Percentiles rank a stretch among this genome's conserved stretches.
phyloP scores from a whole-genome alignment of 257 asterid species.

The Plantago major region DNA sequence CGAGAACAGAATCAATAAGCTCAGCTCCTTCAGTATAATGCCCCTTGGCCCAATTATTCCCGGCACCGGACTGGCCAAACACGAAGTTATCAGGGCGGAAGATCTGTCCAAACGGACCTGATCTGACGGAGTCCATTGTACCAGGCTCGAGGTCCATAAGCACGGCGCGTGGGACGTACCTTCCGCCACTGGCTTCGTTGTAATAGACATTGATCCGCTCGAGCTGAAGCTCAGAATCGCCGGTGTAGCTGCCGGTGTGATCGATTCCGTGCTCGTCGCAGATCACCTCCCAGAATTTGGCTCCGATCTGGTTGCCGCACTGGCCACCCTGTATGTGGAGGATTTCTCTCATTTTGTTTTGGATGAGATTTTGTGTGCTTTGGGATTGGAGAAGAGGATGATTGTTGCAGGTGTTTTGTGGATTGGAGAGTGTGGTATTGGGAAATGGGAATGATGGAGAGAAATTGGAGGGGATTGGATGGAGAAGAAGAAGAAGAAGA shows the following conservation, averaged over 20 bases:
- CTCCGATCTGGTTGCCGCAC: slow-evolving; percentile 41
- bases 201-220: slow-evolving; percentile 38
- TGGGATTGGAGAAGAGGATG: not conserved
- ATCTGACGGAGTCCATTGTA: slow-evolving; percentile 37
- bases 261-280: slow-evolving; percentile 41
- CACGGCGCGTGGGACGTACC: slow-evolving; percentile 42
- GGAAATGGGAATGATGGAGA: not conserved
- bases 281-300: slow-evolving; percentile 41
- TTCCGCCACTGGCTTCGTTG: slow-evolving; percentile 39
- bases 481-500: no score
- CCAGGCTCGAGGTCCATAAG: slow-evolving; percentile 44
- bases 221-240: slow-evolving; percentile 32
- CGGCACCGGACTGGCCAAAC: slow-evolving; percentile 39
- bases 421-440: no score
- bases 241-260: slow-evolving; percentile 30
- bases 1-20: slow-evolving; percentile 36
- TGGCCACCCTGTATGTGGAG: slow-evolving; percentile 38
- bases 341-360: slow-evolving; percentile 37
- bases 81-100: slow-evolving; percentile 41
- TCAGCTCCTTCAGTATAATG: slow-evolving; percentile 39
- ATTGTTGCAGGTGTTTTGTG: not conserved
- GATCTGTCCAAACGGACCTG: slow-evolving; percentile 38
- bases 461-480: not conserved
- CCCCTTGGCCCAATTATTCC: slow-evolving; percentile 40
- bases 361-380: not conserved